Conservation (phyloP, 2,329 filamentous ascomycete genomes). For the Daldinia sp. region DNA sequence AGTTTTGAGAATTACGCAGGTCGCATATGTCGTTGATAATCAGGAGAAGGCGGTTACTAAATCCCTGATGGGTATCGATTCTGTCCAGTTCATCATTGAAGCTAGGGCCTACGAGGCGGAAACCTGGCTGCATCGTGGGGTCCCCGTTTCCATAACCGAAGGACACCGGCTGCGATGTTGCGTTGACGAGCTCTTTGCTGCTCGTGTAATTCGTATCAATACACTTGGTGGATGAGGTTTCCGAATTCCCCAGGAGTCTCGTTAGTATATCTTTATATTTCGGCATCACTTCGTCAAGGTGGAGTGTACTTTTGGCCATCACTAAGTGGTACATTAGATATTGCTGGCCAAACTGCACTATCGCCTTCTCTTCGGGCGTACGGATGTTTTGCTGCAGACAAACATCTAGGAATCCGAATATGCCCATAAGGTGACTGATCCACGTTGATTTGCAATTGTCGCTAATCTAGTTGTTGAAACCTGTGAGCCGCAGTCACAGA, state of each 20-base stretch:
- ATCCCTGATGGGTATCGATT: conserved; percentile 5
- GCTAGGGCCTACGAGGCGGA: neutral
- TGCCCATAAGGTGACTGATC: conserved; percentile 2
- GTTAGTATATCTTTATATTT: neutral
- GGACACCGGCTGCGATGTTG: neutral
- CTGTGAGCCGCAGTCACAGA: neutral
- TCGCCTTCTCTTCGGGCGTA: neutral
- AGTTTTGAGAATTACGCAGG: neutral
- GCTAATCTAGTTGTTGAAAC: neutral
- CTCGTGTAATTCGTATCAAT: neutral
- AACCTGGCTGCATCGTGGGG: neutral
- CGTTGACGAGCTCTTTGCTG: neutral
- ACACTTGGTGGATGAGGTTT: neutral
- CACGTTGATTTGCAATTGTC: neutral
- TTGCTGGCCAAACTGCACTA: conserved; percentile 2
- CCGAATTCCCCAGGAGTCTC: neutral
- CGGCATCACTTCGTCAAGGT: conserved; percentile 2
- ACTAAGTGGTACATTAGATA: conserved; percentile 6
- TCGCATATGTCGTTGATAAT: conserved; percentile 8
- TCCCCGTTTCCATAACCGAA: neutral
- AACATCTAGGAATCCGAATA: conserved; percentile 2
- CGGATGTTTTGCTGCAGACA: neutral
- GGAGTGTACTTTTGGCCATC: conserved; percentile 2
- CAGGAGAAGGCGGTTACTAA: conserved; percentile 4
- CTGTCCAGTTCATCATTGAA: neutral